phyloP scores from a whole-genome alignment of 257 asterid species.

The Fraxinus americana region DNA sequence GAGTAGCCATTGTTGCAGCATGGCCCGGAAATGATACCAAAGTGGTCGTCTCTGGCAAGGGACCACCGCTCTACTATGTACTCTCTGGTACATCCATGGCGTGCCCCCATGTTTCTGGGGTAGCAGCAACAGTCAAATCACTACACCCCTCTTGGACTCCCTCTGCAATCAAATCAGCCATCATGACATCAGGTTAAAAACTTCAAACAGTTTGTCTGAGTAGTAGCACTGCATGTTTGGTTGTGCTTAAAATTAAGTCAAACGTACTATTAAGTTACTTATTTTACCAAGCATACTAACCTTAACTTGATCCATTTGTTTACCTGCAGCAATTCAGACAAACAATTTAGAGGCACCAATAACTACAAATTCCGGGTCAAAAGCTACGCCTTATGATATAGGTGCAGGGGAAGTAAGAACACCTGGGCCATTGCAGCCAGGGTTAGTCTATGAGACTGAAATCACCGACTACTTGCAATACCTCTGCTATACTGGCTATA shows the following conservation, averaged over 20 bases:
- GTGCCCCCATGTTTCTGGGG: conserved; percentile 41
- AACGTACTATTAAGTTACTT: no score
- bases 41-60: conserved; percentile 34
- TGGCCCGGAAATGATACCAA: conserved; percentile 53
- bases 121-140: no score
- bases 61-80: conserved; percentile 47
- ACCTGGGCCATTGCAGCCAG: conserved; percentile 65
- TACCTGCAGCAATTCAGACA: conserved; percentile 57
- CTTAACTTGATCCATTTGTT: no score
- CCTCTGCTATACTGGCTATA: conserved; percentile 74
- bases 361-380: conserved; percentile 34
- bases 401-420: conserved; percentile 81
- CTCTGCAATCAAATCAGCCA: conserved; percentile 75
- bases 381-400: conserved; percentile 48
- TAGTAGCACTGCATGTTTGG: no score
- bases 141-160: conserved; percentile 61
- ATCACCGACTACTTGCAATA: conserved; percentile 51
- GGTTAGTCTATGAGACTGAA: conserved; percentile 78
- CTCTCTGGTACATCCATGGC: conserved; percentile 92
- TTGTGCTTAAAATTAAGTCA: no score
- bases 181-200: conserved; percentile 74
- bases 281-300: no score
- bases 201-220: no score
- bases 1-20: conserved; percentile 80
- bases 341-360: conserved; percentile 42